Evolutionary conservation across 2,329 filamentous ascomycete genomes (phyloP).

Genomic region (Alternaria infectoria): DNA sequence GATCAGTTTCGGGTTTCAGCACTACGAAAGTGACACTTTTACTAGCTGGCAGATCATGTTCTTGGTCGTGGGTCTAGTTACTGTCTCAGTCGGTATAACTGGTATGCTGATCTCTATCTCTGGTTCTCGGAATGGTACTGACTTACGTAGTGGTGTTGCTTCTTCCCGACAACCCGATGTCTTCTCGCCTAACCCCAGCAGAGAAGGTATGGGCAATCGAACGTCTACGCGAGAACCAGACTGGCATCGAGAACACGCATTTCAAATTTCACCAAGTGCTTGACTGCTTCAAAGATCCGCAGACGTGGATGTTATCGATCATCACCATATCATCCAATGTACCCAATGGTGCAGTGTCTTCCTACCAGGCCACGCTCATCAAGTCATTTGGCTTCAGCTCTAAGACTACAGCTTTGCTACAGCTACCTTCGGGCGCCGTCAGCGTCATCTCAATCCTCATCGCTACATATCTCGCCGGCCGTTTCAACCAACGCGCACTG

Average conservation of each 20-base stretch:
- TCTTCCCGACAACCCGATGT: slow-evolving; percentile 57
- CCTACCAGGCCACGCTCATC: slow-evolving; percentile 37
- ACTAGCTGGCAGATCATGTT: slow-evolving; percentile 71
- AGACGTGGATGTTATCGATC: slow-evolving; percentile 45
- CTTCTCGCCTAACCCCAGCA: slow-evolving; percentile 21
- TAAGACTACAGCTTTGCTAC: slow-evolving; percentile 38
- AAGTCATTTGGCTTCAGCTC: slow-evolving; percentile 48
- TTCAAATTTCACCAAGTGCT: slow-evolving; percentile 54
- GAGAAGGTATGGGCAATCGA: slow-evolving; percentile 43
- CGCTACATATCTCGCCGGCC: slow-evolving; percentile 31
- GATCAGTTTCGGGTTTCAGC: slow-evolving; percentile 65
- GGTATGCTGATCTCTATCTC: not conserved
- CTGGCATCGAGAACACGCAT: slow-evolving; percentile 58
- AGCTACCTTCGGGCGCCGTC: slow-evolving; percentile 33
- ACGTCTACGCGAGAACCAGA: slow-evolving; percentile 55
- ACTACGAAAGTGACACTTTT: slow-evolving; percentile 57
- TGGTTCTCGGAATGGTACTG: not conserved
- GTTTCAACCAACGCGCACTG: slow-evolving; percentile 29
- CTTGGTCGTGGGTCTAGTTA: slow-evolving; percentile 59
- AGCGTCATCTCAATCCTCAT: slow-evolving; percentile 30
- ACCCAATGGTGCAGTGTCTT: slow-evolving; percentile 50
- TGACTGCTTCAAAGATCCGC: slow-evolving; percentile 55
- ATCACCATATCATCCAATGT: slow-evolving; percentile 38
- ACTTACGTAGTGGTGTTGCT: slow-evolving; percentile 54
- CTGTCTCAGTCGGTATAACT: slow-evolving; percentile 37